Base-by-base conservation (phyloP, 768 basidiomycete species). In the Calocybe cyanea region DNA sequence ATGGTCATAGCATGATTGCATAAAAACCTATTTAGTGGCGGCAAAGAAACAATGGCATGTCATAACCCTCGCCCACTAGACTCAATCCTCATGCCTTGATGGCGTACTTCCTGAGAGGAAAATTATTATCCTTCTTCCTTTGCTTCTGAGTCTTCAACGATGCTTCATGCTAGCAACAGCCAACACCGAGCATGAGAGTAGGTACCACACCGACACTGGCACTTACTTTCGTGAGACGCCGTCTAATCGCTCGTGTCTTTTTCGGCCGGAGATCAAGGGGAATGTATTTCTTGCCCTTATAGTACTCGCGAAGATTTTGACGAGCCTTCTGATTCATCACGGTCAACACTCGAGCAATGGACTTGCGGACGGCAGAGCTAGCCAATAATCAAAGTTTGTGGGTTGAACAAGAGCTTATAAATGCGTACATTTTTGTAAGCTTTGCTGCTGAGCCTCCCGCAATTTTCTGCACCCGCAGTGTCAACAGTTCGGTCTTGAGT, bases 311-410 rank as follows among this genome's bases (percentile, higher is more conserved):
- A 56, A 96, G 83, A 72, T 93, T 92, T 76, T 92, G 87, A 57
- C 95, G 90, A 57, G 86, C 84, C 73, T 99, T 99, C 68, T 92
- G 88, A 86, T 96, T 98, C 78, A 87, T 95, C 60, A 98, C 93
- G 35, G 96, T 99, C 73, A 97, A 69, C 56, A 98, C 94, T 45
- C 96, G 92, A 53, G 96, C 96, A 64, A 99, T 91, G 55, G 92
- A 94, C 76, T 97, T 98, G 78, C 96, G 94, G 69, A 97, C 92
- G 56, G 87, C 78, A 69, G 85, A 82, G 71, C 96, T 99, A 55
- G 7, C 6, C 8, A 31, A 8, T 18, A 34, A 9, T 3, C 19
- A 43, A 4, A 45, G 28, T 15, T n/a, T 40, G 49, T 23, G 48
- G 35, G 20, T 19, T 3, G 35, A 32, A 1, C 11, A 28, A 30